Conservation (phyloP, 768 basidiomycete species). For the Lactarius psammicola region DNA sequence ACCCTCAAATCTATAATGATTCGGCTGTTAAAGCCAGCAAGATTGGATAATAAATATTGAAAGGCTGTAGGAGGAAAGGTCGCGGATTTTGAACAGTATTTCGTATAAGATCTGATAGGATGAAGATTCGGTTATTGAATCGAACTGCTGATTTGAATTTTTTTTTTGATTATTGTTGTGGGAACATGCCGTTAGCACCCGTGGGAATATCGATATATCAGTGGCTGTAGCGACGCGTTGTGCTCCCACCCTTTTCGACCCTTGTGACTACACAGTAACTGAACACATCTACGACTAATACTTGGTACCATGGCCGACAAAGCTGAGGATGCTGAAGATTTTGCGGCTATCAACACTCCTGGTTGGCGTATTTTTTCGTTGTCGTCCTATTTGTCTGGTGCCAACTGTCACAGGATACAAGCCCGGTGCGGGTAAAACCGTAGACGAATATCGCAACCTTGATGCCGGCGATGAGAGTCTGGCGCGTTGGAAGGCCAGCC, state of each 20-base stretch:
- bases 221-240: neutral
- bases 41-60: constrained; percentile 9
- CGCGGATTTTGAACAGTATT: neutral
- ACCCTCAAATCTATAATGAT: neutral
- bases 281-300: neutral
- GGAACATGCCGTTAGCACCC: constrained; percentile 50
- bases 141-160: constrained; percentile 11
- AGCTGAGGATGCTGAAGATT: constrained; percentile 69
- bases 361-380: constrained; percentile 40
- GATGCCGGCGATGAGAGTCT: constrained; percentile 93
- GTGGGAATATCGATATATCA: constrained; percentile 68
- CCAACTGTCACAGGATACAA: constrained; percentile 63
- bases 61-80: neutral
- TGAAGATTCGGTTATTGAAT: constrained; percentile 13
- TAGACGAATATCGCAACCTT: constrained; percentile 81
- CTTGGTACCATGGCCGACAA: constrained; percentile 30
- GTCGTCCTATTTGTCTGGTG: constrained; percentile 6
- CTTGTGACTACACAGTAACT: constrained; percentile 47
- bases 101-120: constrained; percentile 7
- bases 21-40: constrained; percentile 2
- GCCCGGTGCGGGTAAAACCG: constrained; percentile 59
- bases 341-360: constrained; percentile 65
- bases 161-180: constrained; percentile 29
- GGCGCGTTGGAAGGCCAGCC: constrained; percentile 91
- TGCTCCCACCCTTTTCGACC: constrained; percentile 8